Evolutionary conservation across 495 filamentous ascomycete genomes (phyloP).

Genomic region (Astrothelium subdiscretum): DNA sequence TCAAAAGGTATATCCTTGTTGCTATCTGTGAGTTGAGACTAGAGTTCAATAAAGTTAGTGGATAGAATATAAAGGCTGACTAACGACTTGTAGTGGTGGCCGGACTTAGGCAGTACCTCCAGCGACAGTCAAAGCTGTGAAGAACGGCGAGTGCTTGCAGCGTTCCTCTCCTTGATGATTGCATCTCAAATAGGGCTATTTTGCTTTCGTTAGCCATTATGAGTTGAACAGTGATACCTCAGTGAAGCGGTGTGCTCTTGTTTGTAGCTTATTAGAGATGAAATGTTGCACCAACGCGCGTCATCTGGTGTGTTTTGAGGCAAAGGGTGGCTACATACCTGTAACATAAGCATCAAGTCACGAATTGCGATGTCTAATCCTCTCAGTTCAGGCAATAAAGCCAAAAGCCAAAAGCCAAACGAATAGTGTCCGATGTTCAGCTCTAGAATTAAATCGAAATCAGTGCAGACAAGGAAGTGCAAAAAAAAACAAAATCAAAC

Average conservation of each 20-base stretch:
- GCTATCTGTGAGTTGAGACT: not conserved
- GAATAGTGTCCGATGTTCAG: too few relatives aligned
- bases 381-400: not conserved
- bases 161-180: not conserved
- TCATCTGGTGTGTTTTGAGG: not conserved
- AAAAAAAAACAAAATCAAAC: not conserved
- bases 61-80: not conserved
- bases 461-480: not conserved
- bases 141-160: not conserved
- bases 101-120: conserved; percentile 2
- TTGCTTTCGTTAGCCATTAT: not conserved
- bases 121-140: conserved; percentile 2
- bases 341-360: not conserved
- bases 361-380: not conserved
- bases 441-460: not conserved
- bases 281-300: not conserved
- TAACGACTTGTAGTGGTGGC: not conserved
- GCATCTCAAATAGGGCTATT: not conserved
- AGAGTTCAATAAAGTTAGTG: not conserved
- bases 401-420: not conserved
- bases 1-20: conserved; percentile 3
- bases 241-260: not conserved
- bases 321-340: not conserved
- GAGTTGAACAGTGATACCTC: not conserved
- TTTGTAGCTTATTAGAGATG: not conserved